phyloP scores from a whole-genome alignment of 192 early-diverging fungal genomes.

The Phycomyces blakesleeanus region DNA sequence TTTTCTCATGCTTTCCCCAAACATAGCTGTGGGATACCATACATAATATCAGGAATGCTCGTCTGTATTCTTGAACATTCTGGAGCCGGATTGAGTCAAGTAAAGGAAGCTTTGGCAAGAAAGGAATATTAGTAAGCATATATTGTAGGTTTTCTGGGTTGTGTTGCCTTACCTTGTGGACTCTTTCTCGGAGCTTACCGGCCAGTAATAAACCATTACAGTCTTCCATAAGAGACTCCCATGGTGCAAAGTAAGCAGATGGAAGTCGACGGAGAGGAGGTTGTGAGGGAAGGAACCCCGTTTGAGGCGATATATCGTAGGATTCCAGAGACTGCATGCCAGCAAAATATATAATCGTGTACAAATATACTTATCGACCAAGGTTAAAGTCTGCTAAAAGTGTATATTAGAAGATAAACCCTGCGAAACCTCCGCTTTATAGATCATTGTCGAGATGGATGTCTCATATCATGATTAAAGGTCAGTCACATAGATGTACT shows the following conservation, averaged over 20 bases:
- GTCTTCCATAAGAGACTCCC: slow-evolving; percentile 79
- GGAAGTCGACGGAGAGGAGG: slow-evolving; percentile 74
- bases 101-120: slow-evolving; percentile 68
- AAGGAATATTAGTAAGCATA: slow-evolving; percentile 4
- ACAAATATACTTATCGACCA: not conserved
- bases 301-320: slow-evolving; percentile 77
- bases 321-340: slow-evolving; percentile 55
- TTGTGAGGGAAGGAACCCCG: slow-evolving; percentile 82
- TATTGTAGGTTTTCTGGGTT: not conserved
- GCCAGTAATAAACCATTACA: slow-evolving; percentile 73
- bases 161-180: slow-evolving; percentile 57
- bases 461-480: no score
- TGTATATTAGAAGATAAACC: no score
- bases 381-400: no score
- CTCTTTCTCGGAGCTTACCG: slow-evolving; percentile 59
- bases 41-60: slow-evolving; percentile 84
- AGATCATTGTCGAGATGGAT: no score
- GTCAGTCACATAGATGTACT: no score
- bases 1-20: slow-evolving; percentile 79
- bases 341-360: slow-evolving; percentile 23
- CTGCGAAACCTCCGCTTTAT: no score
- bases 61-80: slow-evolving; percentile 67
- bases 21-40: slow-evolving; percentile 90
- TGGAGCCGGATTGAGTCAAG: slow-evolving; percentile 58
- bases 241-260: slow-evolving; percentile 77